A percentile compares a stretch with the other conserved stretches of the same genome.
phyloP scores from a whole-genome alignment of 2,329 filamentous ascomycete species.

The Sphaerostilbella broomeana region DNA sequence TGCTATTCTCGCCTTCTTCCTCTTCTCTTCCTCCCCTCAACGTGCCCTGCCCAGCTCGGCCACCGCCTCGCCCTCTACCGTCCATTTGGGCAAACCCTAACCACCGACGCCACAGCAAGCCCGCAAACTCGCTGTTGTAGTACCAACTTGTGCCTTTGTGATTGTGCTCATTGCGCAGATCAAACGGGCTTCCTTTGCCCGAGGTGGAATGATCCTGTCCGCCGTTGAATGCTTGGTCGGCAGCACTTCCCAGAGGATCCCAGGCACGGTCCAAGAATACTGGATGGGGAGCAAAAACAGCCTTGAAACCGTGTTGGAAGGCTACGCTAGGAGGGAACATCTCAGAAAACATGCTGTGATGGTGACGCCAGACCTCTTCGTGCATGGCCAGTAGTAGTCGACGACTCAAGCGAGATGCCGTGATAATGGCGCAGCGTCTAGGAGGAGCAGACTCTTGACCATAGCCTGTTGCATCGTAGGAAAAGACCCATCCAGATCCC shows the following conservation, averaged over 20 bases:
- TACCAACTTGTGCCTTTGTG: constrained; percentile 81
- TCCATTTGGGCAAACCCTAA: constrained; percentile 53
- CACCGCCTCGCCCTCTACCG: constrained; percentile 44
- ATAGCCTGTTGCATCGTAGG: constrained; percentile 65
- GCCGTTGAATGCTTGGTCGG: constrained; percentile 73
- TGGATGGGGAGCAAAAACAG: constrained; percentile 73
- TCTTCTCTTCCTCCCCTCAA: constrained; percentile 47
- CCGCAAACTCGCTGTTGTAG: constrained; percentile 71
- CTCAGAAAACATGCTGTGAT: constrained; percentile 69
- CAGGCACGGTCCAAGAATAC: constrained; percentile 73
- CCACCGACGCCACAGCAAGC: constrained; percentile 75
- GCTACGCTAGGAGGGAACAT: constrained; percentile 70
- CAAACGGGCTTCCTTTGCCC: constrained; percentile 60
- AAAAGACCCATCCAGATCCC: constrained; percentile 66
- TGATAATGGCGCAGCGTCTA: constrained; percentile 65
- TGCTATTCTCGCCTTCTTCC: constrained; percentile 37
- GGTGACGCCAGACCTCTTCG: constrained; percentile 59
- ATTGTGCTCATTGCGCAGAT: constrained; percentile 68
- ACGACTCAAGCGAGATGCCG: constrained; percentile 60
- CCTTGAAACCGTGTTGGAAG: constrained; percentile 71
- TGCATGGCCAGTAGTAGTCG: constrained; percentile 67
- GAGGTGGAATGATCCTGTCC: constrained; percentile 61
- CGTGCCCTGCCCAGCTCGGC: constrained; percentile 38
- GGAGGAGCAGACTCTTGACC: constrained; percentile 44
- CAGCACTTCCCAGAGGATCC: constrained; percentile 54